These are phyloP conservation scores for Epithemia pelagica DNA, from an alignment of 108 stramenopile species.

Conservation along the genomic window DNA sequence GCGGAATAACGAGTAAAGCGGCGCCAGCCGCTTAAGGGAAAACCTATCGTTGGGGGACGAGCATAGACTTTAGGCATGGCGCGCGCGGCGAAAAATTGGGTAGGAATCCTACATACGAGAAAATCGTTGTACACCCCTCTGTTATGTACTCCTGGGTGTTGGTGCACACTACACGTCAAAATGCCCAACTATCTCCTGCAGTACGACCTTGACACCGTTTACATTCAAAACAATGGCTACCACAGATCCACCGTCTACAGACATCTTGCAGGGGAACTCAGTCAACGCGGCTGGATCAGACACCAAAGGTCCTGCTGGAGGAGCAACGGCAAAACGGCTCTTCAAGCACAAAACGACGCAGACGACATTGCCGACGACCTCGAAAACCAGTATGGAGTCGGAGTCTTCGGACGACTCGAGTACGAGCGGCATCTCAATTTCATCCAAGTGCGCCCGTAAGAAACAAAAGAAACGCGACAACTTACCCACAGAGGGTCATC, in stretches of 20 bases:
- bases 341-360: constrained; percentile 1
- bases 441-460: constrained; percentile 5
- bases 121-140: too few relatives aligned
- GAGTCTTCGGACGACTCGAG: constrained; percentile 4
- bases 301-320: constrained; percentile 1
- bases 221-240: too few relatives aligned
- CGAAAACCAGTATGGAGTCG: constrained; percentile 4
- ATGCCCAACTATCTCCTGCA: too few relatives aligned
- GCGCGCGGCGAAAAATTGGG: too few relatives aligned
- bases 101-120: too few relatives aligned
- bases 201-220: too few relatives aligned
- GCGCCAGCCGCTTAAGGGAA: too few relatives aligned
- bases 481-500: constrained; percentile 2
- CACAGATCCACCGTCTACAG: constrained; percentile 9
- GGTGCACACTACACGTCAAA: too few relatives aligned
- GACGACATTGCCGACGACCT: constrained; percentile 1
- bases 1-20: too few relatives aligned
- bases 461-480: not conserved
- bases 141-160: too few relatives aligned
- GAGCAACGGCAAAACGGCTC: constrained; percentile 1
- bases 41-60: too few relatives aligned
- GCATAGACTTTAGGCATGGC: too few relatives aligned
- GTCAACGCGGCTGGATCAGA: constrained; percentile 6
- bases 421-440: constrained; percentile 10
- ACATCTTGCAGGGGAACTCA: constrained; percentile 4